These are phyloP conservation scores for Neonectria sp. DNA, from an alignment of 2,329 filamentous ascomycete species.

Conservation along the genomic window DNA sequence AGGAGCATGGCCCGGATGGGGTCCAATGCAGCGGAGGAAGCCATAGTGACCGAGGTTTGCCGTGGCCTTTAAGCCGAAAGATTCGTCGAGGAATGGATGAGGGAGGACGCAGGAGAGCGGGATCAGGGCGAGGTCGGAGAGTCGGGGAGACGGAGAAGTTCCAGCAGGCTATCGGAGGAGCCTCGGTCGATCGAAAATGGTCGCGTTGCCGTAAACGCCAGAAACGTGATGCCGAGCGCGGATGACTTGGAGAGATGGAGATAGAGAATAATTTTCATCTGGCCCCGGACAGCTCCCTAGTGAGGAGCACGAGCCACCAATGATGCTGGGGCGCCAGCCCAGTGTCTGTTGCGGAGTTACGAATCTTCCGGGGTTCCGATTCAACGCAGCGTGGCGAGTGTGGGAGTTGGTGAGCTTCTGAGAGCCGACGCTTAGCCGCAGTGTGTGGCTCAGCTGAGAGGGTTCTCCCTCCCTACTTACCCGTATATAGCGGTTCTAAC, in stretches of 20 bases:
- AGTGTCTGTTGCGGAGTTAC: slow-evolving; percentile 34
- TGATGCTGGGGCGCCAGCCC: slow-evolving; percentile 43
- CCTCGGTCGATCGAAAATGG: slow-evolving; percentile 41
- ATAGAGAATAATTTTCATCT: slow-evolving; percentile 57
- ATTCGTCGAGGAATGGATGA: slow-evolving; percentile 46
- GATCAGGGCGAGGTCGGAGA: slow-evolving; percentile 28
- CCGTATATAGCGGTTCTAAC: too few species aligned
- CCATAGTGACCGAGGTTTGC: slow-evolving; percentile 61
- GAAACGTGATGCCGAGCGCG: slow-evolving; percentile 52
- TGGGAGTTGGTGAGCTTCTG: neutral
- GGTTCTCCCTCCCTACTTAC: too few species aligned
- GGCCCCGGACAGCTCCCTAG: slow-evolving; percentile 46
- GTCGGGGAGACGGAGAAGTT: slow-evolving; percentile 25
- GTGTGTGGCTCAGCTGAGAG: slow-evolving; percentile 1
- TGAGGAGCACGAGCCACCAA: slow-evolving; percentile 50
- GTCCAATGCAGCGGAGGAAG: slow-evolving; percentile 64
- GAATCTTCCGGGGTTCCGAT: slow-evolving; percentile 39
- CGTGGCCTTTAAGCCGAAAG: slow-evolving; percentile 44
- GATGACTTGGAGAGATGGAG: slow-evolving; percentile 45
- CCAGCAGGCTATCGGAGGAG: slow-evolving; percentile 41
- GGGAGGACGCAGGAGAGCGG: slow-evolving; percentile 37
- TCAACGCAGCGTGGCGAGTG: slow-evolving; percentile 20
- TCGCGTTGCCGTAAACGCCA: slow-evolving; percentile 48
- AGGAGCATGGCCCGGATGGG: slow-evolving; percentile 74
- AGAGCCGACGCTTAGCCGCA: slow-evolving; percentile 31